These are phyloP conservation scores for Tolypocladium tundrense DNA, from an alignment of 2,329 filamentous ascomycete species.

Conservation along the genomic window DNA sequence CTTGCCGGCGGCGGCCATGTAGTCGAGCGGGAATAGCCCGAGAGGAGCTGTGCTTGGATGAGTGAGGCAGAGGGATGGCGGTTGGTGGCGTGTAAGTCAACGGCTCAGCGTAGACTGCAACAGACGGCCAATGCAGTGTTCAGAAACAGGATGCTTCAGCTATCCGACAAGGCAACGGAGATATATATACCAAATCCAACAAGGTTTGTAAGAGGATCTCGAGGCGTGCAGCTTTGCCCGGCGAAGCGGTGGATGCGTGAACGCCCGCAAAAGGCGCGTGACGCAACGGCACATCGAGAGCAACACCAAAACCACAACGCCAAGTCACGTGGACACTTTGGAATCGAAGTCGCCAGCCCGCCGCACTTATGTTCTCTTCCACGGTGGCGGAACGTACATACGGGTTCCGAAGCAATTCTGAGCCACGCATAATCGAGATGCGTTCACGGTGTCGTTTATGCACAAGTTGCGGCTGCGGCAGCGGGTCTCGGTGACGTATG, in stretches of 20 bases:
- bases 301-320: constrained; percentile 7
- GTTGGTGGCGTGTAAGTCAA: not conserved
- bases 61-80: not conserved
- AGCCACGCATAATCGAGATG: not conserved
- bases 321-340: constrained; percentile 7
- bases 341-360: not conserved
- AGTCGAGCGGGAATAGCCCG: not conserved
- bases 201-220: not conserved
- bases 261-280: not conserved
- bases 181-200: not conserved
- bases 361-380: not conserved
- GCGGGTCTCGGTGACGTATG: not conserved
- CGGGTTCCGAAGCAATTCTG: not conserved
- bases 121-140: not conserved
- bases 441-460: not conserved
- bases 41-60: not conserved
- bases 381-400: not conserved
- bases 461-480: not conserved
- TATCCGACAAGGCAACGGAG: not conserved
- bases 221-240: not conserved
- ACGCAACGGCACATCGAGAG: constrained; percentile 8
- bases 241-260: not conserved
- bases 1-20: not conserved
- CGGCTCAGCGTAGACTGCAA: not conserved
- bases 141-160: not conserved